Conservation (phyloP, 1,284 basidiomycete genomes). For the Rhodotorula sp. region DNA sequence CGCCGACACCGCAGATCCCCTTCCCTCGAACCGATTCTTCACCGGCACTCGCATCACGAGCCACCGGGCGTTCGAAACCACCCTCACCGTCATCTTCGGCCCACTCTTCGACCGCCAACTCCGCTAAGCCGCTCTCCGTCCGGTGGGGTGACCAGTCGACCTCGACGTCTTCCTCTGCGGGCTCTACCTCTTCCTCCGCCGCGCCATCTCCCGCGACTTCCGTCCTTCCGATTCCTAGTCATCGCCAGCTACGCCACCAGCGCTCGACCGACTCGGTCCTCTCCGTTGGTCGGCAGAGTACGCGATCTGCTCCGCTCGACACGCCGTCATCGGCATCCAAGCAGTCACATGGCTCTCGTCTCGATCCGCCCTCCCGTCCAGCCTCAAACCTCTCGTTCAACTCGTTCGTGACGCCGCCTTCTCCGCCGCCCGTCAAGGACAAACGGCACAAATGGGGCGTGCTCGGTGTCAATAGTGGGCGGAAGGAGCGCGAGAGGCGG, state of each 20-base stretch:
- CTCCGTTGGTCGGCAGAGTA: too few relatives aligned
- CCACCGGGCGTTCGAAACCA: not conserved
- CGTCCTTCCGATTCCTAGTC: not conserved
- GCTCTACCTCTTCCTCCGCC: not conserved
- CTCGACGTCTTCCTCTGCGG: not conserved
- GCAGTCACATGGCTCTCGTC: too few relatives aligned
- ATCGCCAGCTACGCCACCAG: not conserved
- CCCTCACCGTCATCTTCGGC: constrained; percentile 1
- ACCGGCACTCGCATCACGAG: not conserved
- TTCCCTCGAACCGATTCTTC: not conserved
- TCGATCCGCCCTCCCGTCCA: not conserved
- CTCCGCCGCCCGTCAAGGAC: not conserved
- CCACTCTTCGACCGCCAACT: not conserved
- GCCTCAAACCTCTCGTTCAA: not conserved
- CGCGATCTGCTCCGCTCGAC: too few relatives aligned
- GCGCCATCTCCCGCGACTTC: not conserved
- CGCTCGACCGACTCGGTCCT: not conserved
- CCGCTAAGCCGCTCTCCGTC: constrained; percentile 1
- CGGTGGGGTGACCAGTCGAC: constrained; percentile 7
- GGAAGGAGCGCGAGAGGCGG: too few relatives aligned
- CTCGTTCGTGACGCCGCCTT: constrained; percentile 16
- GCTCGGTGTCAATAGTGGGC: not conserved
- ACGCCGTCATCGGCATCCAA: too few relatives aligned
- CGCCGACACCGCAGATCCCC: not conserved
- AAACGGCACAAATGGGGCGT: too few relatives aligned